Evolutionary conservation across 78 protist species (phyloP).

Genomic region (Neovahlkampfia damariscottae): DNA sequence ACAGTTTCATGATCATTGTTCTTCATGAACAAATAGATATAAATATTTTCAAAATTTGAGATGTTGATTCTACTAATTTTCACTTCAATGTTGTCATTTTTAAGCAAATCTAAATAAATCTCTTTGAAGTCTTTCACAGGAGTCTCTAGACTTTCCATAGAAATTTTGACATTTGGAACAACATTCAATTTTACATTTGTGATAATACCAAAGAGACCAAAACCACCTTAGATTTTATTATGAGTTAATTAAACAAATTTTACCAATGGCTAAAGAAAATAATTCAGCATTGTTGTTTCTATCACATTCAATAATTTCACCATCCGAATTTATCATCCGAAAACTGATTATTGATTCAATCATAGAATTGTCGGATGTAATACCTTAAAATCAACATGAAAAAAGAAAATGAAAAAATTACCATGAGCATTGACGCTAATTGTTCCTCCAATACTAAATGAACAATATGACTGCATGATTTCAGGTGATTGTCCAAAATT

Average conservation of each 20-base stretch:
- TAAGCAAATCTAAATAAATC: background rate
- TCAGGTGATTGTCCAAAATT: constrained; percentile 24
- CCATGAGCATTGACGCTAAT: constrained; percentile 46
- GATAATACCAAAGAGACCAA: constrained; percentile 40
- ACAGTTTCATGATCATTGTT: constrained; percentile 4
- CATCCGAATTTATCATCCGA: constrained; percentile 7
- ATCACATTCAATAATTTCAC: constrained; percentile 7
- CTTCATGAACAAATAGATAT: constrained; percentile 15
- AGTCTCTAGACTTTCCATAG: background rate
- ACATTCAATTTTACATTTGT: background rate
- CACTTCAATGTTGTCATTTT: constrained; percentile 7
- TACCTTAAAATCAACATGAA: no score
- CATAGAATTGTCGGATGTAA: constrained; percentile 29
- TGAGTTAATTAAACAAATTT: no score
- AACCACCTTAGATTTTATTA: no score
- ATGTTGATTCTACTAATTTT: constrained; percentile 35
- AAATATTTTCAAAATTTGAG: background rate
- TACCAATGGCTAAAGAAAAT: constrained; percentile 31
- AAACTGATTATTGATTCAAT: constrained; percentile 12
- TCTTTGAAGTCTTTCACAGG: background rate
- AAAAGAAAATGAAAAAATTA: no score
- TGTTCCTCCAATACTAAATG: constrained; percentile 50
- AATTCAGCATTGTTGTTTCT: constrained; percentile 7
- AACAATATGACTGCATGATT: constrained; percentile 38
- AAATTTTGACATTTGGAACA: background rate